These are phyloP conservation scores for Sugiyamaella sp. DNA, from an alignment of 1,139 yeast genomes.

Conservation along the genomic window DNA sequence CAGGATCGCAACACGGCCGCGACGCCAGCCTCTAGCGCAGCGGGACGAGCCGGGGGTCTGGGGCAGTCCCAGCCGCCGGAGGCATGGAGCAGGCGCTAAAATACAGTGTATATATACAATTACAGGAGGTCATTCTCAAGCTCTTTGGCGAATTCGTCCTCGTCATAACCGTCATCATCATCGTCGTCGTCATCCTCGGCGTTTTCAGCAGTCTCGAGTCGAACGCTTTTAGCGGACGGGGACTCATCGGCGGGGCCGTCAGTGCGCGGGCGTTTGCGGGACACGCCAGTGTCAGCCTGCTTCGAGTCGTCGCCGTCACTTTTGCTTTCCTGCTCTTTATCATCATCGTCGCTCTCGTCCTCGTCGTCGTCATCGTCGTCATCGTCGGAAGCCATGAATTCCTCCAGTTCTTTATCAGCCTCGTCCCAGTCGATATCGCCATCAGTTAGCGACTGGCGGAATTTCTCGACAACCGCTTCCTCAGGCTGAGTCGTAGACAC, in stretches of 20 bases:
- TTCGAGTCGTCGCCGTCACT: not conserved
- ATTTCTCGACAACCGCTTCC: constrained; percentile 35
- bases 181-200: too few relatives aligned
- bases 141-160: constrained; percentile 48
- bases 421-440: constrained; percentile 46
- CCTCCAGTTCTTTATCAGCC: constrained; percentile 44
- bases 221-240: too few relatives aligned
- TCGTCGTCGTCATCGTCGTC: constrained; percentile 40
- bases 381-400: constrained; percentile 41
- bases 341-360: constrained; percentile 35
- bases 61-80: constrained; percentile 13
- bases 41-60: constrained; percentile 2
- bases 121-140: constrained; percentile 39
- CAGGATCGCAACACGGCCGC: not conserved
- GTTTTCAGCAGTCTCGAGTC: too few relatives aligned
- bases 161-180: constrained; percentile 37
- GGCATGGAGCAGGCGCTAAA: not conserved
- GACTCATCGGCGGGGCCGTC: constrained; percentile 24
- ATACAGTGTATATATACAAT: constrained; percentile 6
- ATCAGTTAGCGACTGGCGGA: constrained; percentile 39
- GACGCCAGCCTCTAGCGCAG: not conserved
- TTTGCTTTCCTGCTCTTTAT: not conserved
- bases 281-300: not conserved
- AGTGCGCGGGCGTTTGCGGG: not conserved
- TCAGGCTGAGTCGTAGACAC: constrained; percentile 18